These are phyloP conservation scores for Onygena corvina DNA, from an alignment of 2,329 filamentous ascomycete genomes.

Conservation along the genomic window DNA sequence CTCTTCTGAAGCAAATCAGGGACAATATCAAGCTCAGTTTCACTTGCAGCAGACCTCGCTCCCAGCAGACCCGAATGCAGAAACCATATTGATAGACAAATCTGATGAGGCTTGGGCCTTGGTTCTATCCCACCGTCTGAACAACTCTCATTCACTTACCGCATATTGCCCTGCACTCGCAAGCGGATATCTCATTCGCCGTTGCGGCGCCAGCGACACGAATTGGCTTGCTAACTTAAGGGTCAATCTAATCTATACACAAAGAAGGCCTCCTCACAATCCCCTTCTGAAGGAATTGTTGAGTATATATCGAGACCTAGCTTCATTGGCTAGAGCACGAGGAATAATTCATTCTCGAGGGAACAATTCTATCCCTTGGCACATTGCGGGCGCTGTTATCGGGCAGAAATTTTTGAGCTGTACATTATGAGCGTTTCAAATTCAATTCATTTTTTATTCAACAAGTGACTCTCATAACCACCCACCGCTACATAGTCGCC, in stretches of 20 bases:
- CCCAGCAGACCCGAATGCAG: slow-evolving; percentile 38
- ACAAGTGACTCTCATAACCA: slow-evolving; percentile 10
- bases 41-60: slow-evolving; percentile 29
- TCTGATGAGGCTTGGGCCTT: slow-evolving; percentile 48
- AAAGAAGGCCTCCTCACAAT: slow-evolving; percentile 22
- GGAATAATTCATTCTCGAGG: slow-evolving; percentile 32
- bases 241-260: slow-evolving; percentile 33
- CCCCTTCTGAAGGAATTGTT: slow-evolving; percentile 32
- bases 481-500: no score
- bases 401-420: slow-evolving; percentile 33
- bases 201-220: slow-evolving; percentile 30
- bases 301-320: slow-evolving; percentile 35
- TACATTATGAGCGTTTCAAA: slow-evolving; percentile 30
- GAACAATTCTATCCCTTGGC: slow-evolving; percentile 36
- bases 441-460: slow-evolving; percentile 6
- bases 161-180: slow-evolving; percentile 31
- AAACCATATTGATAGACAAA: slow-evolving; percentile 46
- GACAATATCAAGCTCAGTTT: neutral
- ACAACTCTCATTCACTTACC: slow-evolving; percentile 31
- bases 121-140: slow-evolving; percentile 41
- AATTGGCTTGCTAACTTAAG: slow-evolving; percentile 33
- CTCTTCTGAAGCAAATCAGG: slow-evolving; percentile 16
- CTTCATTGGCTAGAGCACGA: slow-evolving; percentile 32
- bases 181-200: slow-evolving; percentile 39
- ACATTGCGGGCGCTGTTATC: slow-evolving; percentile 35